Base-by-base conservation (phyloP, 306 rosid species). In the Styphnolobium japonicum region DNA sequence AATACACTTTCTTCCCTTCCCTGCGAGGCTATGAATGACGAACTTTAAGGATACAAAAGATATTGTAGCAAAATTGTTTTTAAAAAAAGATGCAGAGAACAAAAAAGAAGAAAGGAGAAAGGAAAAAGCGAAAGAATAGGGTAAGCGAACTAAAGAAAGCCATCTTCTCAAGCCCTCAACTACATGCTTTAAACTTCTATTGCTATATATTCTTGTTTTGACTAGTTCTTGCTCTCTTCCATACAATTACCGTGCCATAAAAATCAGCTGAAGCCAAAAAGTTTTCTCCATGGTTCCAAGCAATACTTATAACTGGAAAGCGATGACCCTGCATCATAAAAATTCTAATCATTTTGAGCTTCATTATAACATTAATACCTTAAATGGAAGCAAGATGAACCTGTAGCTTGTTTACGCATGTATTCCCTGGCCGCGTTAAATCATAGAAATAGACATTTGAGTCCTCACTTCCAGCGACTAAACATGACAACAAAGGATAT, bases 391-490 rank as follows among this genome's bases (percentile, higher is more conserved):
- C 4, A 68, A 83, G 71, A 87, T 52, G 39, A 39, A 91, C 98
- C 99, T 95, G 99, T 73, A 93, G 87, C 92, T 95, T 91, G 97
- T 95, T 95, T 68, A 93, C 99, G 76, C 99, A 95, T 10, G 99
- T 91, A 81, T 91, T 90, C 84, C 71, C 90, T 5, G 99, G 98
- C 75, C 95, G 89, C 11, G 99, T 95, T 62, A 93, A 85, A 86
- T 95, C 98, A 55, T 95, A 95, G 91, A 95, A 95, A 85, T 95
- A 95, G 48, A 95, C 99, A 83, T 91, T 95, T 81, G 98, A 91
- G 88, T 95, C 99, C 85, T 95, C 99, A 83, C 97, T 95, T 84
- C 99, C 99, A 62, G 98, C 81, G 78, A 95, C 99, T 95, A n/a
- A n/a, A 52, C 84, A 63, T 53, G 63, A 33, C 52, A 85, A 78